These are phyloP conservation scores for Fulvia fulva DNA, from an alignment of 2,329 filamentous ascomycete genomes.

Conservation along the genomic window DNA sequence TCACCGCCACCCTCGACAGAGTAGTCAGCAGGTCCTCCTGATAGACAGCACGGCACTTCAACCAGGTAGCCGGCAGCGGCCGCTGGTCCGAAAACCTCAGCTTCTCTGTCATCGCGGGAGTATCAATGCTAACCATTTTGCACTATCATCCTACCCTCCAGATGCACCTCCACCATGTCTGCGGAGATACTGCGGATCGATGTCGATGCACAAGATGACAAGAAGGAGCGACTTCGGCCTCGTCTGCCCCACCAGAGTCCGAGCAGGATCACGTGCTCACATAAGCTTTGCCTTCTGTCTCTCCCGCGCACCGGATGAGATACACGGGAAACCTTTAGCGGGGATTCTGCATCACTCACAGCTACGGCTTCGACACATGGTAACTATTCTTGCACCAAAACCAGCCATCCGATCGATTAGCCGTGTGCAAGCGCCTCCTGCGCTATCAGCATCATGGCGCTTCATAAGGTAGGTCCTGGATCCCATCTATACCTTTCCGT, in stretches of 20 bases:
- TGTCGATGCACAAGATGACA: neutral
- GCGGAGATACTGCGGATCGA: neutral
- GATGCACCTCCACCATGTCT: neutral
- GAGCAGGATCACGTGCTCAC: neutral
- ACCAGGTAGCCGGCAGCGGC: too few species aligned
- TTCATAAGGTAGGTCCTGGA: conserved; percentile 12
- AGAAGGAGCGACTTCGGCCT: neutral
- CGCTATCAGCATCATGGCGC: conserved; percentile 5
- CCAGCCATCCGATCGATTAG: conserved; percentile 16
- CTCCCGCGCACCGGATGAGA: neutral
- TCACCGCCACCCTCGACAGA: too few species aligned
- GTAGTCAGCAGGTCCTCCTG: too few species aligned
- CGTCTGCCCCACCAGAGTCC: neutral
- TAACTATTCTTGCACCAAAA: conserved; percentile 11
- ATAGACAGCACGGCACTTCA: too few species aligned
- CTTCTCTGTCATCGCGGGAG: too few species aligned
- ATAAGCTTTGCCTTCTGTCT: neutral
- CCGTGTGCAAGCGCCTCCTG: conserved; percentile 16
- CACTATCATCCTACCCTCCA: neutral
- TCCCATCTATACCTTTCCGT: neutral
- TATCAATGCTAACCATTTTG: too few species aligned
- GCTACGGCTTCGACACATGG: conserved; percentile 18
- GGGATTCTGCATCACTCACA: conserved; percentile 8
- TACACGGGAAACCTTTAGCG: conserved; percentile 2
- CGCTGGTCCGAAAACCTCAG: too few species aligned